Evolutionary conservation across 495 filamentous ascomycete species (phyloP).

Genomic region (Daldinia grandis): DNA sequence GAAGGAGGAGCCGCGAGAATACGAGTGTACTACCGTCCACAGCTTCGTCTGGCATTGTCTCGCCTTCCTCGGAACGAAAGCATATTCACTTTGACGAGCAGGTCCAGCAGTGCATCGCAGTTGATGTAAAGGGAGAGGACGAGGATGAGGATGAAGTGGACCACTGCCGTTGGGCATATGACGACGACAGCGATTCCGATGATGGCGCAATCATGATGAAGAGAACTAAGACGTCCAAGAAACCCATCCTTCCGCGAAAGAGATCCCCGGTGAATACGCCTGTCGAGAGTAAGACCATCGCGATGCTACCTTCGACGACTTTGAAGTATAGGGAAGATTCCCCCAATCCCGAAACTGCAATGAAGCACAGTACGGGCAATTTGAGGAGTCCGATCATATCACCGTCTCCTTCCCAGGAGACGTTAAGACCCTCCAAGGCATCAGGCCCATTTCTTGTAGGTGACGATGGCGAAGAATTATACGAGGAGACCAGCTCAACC

Average conservation of each 20-base stretch:
- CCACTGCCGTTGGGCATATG: constrained; percentile 50
- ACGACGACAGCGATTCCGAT: constrained; percentile 71
- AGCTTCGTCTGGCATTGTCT: constrained; percentile 69
- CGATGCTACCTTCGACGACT: constrained; percentile 89
- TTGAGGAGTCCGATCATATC: constrained; percentile 61
- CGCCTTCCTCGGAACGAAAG: constrained; percentile 72
- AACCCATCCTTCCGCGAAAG: constrained; percentile 52
- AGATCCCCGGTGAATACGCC: constrained; percentile 57
- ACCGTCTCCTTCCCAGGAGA: constrained; percentile 80
- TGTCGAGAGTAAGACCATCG: constrained; percentile 87
- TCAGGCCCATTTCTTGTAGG: constrained; percentile 73
- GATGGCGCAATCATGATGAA: constrained; percentile 91
- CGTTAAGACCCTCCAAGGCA: constrained; percentile 72
- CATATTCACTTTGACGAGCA: constrained; percentile 98
- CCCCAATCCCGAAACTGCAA: constrained; percentile 70
- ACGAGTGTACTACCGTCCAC: constrained; percentile 66
- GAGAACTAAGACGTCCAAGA: constrained; percentile 57
- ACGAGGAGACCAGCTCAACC: constrained; percentile 66
- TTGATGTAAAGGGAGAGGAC: constrained; percentile 80
- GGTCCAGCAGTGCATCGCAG: constrained; percentile 94
- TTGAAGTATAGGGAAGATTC: constrained; percentile 88
- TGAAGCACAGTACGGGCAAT: constrained; percentile 59
- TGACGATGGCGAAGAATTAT: constrained; percentile 54
- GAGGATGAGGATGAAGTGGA: constrained; percentile 70
- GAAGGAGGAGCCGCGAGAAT: constrained; percentile 62